phyloP scores from a whole-genome alignment of 1,139 yeast species.

The Sugiyamaella japonica region DNA sequence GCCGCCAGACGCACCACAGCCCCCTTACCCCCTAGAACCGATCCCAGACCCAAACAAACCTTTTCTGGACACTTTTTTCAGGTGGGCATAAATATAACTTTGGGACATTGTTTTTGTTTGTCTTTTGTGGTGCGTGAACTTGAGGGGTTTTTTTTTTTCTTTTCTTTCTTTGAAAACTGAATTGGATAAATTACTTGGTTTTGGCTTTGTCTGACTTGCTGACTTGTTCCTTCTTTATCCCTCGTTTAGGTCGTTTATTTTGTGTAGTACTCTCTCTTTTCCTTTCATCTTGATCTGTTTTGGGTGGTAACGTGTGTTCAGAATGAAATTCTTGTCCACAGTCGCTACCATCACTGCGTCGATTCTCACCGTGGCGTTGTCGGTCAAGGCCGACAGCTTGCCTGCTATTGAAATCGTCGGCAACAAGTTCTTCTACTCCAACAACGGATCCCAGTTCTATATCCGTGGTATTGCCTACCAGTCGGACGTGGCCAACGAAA shows the following conservation, averaged over 20 bases:
- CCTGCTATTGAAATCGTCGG: slow-evolving; percentile 44
- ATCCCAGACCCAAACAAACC: too few species aligned
- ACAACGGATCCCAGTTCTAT: slow-evolving; percentile 81
- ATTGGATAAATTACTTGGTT: too few species aligned
- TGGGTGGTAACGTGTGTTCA: too few species aligned
- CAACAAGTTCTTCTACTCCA: slow-evolving; percentile 69
- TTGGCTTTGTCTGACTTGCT: too few species aligned
- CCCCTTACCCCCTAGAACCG: too few species aligned
- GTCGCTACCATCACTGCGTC: slow-evolving; percentile 19
- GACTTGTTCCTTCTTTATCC: slow-evolving; percentile 6
- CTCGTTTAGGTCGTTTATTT: slow-evolving; percentile 6
- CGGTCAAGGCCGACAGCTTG: slow-evolving; percentile 29
- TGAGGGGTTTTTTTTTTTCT: not conserved
- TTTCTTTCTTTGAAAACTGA: not conserved
- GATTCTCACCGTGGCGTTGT: slow-evolving; percentile 25
- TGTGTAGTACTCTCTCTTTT: too few species aligned
- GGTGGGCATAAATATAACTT: not conserved
- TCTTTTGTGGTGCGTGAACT: not conserved
- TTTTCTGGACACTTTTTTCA: not conserved
- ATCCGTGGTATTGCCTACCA: slow-evolving; percentile 84
- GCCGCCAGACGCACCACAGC: not conserved
- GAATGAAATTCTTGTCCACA: slow-evolving; percentile 24
- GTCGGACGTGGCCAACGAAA: slow-evolving; percentile 46
- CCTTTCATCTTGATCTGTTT: too few species aligned
- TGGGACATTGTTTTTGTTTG: not conserved